phyloP scores from a whole-genome alignment of 805 yeast genomes.

The Torulaspora gathmanii region DNA sequence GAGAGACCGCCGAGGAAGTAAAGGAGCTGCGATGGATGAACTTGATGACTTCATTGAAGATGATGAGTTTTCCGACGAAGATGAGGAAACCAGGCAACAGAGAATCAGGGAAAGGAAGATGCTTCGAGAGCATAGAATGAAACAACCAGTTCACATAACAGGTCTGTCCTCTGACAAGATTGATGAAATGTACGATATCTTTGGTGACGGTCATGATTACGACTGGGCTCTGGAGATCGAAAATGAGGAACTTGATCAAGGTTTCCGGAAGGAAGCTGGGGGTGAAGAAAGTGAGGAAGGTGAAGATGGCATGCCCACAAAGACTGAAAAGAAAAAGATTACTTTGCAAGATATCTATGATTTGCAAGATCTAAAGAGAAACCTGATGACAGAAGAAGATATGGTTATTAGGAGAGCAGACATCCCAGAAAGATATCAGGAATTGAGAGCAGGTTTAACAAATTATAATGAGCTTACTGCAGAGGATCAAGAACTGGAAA shows the following conservation, averaged over 20 bases:
- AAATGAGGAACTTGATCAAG: conserved; percentile 50
- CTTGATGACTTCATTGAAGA: conserved; percentile 97
- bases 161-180: conserved; percentile 81
- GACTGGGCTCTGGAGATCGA: conserved; percentile 98
- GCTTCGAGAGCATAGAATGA: conserved; percentile 43
- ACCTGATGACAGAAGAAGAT: conserved; percentile 88
- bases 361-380: conserved; percentile 84
- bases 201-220: conserved; percentile 95
- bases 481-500: conserved; percentile 66
- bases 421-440: conserved; percentile 88
- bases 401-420: conserved; percentile 81
- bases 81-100: conserved; percentile 45
- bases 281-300: conserved; percentile 37
- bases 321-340: conserved; percentile 30
- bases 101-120: conserved; percentile 34
- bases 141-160: conserved; percentile 52
- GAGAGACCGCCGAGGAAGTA: conserved; percentile 29
- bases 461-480: conserved; percentile 60
- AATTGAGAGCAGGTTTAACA: conserved; percentile 58
- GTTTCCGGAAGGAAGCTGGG: conserved; percentile 43
- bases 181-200: conserved; percentile 88
- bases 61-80: conserved; percentile 89
- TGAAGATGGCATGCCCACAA: conserved; percentile 36
- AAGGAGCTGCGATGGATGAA: conserved; percentile 57
- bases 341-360: conserved; percentile 88